These are phyloP conservation scores for Linderniella brevidens DNA, from an alignment of 257 asterid species.

Conservation along the genomic window DNA sequence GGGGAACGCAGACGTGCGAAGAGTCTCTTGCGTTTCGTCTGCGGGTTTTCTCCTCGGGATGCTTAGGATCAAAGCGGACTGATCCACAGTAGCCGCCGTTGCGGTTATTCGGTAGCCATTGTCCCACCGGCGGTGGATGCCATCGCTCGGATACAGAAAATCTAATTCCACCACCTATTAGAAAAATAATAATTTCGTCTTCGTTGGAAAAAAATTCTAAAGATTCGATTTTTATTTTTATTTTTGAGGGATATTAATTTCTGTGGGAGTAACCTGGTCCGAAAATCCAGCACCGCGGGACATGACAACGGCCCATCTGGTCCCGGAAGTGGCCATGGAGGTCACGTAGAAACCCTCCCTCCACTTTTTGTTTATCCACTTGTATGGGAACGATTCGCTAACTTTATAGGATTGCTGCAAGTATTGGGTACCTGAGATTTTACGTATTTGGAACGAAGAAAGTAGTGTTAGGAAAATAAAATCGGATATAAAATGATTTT, in stretches of 20 bases:
- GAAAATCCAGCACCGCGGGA: constrained; percentile 60
- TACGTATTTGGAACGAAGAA: background rate
- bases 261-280: constrained; percentile 28
- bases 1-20: constrained; percentile 76
- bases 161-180: constrained; percentile 57
- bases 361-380: constrained; percentile 74
- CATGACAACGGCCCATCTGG: constrained; percentile 56
- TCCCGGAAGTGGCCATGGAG: constrained; percentile 56
- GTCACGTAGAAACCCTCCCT: constrained; percentile 54
- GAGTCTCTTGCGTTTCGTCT: constrained; percentile 79
- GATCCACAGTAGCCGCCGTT: constrained; percentile 53
- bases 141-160: constrained; percentile 59
- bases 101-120: constrained; percentile 51
- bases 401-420: constrained; percentile 61
- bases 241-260: background rate
- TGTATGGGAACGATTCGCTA: constrained; percentile 54
- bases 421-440: constrained; percentile 35
- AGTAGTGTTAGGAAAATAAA: background rate
- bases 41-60: constrained; percentile 44
- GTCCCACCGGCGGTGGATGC: constrained; percentile 60
- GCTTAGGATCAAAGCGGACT: constrained; percentile 53
- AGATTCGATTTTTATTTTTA: background rate
- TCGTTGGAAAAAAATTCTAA: background rate
- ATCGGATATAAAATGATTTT: background rate
- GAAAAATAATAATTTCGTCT: background rate